Evolutionary conservation across 495 filamentous ascomycete genomes (phyloP).

Genomic region (Pyrenula aspistea): DNA sequence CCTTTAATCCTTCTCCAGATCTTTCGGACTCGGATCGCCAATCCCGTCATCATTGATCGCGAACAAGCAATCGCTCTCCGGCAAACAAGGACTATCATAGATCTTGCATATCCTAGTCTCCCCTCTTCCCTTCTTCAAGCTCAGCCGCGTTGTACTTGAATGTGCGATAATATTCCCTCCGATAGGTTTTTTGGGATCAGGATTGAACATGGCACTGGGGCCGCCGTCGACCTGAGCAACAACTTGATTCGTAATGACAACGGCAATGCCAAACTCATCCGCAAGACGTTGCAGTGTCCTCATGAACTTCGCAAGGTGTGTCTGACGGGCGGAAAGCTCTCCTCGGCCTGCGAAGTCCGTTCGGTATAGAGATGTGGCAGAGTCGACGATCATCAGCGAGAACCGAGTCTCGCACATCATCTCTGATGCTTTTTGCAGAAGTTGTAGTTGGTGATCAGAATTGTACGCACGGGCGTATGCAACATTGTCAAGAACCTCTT

Average conservation of each 20-base stretch:
- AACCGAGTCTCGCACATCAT: conserved; percentile 99
- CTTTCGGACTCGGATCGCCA: conserved; percentile 89
- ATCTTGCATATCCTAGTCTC: conserved; percentile 98
- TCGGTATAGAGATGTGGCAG: conserved; percentile 85
- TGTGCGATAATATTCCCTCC: conserved; percentile 98
- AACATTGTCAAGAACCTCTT: conserved; percentile 96
- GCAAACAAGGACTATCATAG: conserved; percentile 93
- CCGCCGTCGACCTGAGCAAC: conserved; percentile 97
- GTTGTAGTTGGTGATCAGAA: conserved; percentile 89
- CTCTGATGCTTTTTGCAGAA: conserved; percentile 84
- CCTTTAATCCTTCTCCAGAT: conserved; percentile 65
- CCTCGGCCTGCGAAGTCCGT: conserved; percentile 94
- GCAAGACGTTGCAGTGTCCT: conserved; percentile 85
- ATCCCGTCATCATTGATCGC: conserved; percentile 96
- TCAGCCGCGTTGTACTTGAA: conserved; percentile 80
- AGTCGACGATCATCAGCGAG: conserved; percentile 89
- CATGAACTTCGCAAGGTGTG: conserved; percentile 95
- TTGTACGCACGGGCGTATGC: conserved; percentile 97
- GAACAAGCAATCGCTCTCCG: conserved; percentile 92
- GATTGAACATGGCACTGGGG: conserved; percentile 94
- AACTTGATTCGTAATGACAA: conserved; percentile 98
- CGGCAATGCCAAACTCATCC: conserved; percentile 95
- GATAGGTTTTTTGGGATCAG: conserved; percentile 97
- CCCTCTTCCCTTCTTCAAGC: conserved; percentile 85
- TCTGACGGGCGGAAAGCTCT: conserved; percentile 80